Evolutionary conservation across 108 stramenopile genomes (phyloP), one percentile per base, ranked within the genome.

Genomic region (Cyclotella atomus): DNA sequence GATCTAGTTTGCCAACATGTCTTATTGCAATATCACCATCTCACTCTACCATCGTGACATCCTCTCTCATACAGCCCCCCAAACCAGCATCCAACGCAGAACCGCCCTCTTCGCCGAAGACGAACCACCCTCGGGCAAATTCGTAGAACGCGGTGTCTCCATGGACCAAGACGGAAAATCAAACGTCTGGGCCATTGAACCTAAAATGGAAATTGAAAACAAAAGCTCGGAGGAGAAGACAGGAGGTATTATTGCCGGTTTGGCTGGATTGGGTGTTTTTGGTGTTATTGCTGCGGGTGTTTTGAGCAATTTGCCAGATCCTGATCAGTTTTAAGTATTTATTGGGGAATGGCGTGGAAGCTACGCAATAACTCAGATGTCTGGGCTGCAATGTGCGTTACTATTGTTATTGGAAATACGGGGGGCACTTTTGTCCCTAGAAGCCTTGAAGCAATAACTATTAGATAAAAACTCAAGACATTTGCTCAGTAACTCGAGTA

Each of bases 161-260:
- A 79, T 95, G 59, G 94, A 95, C 63, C 93, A 95, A 79, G 95
- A 95, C 55, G 96, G 97, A 67, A 98, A 98, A 76, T 93, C 91
- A 19, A 98, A 98, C 71, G 95, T 98, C 2, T 98, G 97, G 97
- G 96, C 97, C 28, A 95, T 98, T 71, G 97, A 98, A 78, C 97
- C 97, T 44, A 98, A 95, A 84, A 93, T 98, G 91, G 89, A 95
- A 82, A 88, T 97, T 46, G 90, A 91, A 10, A 75, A 82, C 24
- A 89, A 91, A 47, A 79, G 81, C 53, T 63, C 72, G 38, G 94
- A 91, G 81, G 91, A 97, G 65, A 88, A 92, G 70, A 88, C 84
- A 12, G 71, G 80, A 38, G 66, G 83, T 0, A 72, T 77, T n/a
- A 30, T 92, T 27, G 59, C 92, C 10, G 95, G 88, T 3, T 75